Evolutionary conservation across 1,284 basidiomycete genomes (phyloP).

Genomic region (Malassezia globosa): DNA sequence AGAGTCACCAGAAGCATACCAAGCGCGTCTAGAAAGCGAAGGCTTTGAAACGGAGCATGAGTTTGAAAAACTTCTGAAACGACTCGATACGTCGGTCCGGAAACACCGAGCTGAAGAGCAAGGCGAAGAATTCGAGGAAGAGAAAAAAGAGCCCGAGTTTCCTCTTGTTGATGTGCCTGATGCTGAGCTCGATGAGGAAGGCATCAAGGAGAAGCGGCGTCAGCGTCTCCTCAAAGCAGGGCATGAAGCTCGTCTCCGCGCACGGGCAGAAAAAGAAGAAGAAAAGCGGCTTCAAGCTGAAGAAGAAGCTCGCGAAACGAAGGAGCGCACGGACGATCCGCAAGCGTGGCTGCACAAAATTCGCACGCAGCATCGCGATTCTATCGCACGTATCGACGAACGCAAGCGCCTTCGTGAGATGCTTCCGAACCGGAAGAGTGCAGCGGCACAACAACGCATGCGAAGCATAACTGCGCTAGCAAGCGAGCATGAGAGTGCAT

Average conservation of each 20-base stretch:
- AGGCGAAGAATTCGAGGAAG: constrained; percentile 48
- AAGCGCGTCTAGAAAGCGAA: constrained; percentile 51
- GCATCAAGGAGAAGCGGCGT: constrained; percentile 83
- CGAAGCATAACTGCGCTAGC: constrained; percentile 89
- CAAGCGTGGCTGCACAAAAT: constrained; percentile 30
- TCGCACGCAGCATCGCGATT: constrained; percentile 43
- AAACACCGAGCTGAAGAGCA: constrained; percentile 63
- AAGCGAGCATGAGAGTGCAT: constrained; percentile 50
- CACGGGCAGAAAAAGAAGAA: constrained; percentile 71
- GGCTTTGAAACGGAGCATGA: constrained; percentile 64
- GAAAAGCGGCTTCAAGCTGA: constrained; percentile 55
- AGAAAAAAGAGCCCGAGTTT: constrained; percentile 65
- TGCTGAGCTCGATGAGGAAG: constrained; percentile 82
- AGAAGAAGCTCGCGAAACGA: constrained; percentile 67
- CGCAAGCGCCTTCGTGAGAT: constrained; percentile 70
- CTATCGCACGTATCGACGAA: constrained; percentile 76
- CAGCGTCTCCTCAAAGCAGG: constrained; percentile 89
- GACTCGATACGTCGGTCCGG: constrained; percentile 60
- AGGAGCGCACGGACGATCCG: constrained; percentile 54
- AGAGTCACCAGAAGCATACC: constrained; percentile 67
- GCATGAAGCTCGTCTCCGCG: constrained; percentile 77
- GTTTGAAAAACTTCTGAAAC: constrained; percentile 64
- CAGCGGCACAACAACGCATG: constrained; percentile 91
- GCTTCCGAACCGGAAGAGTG: constrained; percentile 79
- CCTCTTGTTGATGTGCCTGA: constrained; percentile 83